Evolutionary conservation across 805 yeast species (phyloP).

Genomic region (Candida easanensis): DNA sequence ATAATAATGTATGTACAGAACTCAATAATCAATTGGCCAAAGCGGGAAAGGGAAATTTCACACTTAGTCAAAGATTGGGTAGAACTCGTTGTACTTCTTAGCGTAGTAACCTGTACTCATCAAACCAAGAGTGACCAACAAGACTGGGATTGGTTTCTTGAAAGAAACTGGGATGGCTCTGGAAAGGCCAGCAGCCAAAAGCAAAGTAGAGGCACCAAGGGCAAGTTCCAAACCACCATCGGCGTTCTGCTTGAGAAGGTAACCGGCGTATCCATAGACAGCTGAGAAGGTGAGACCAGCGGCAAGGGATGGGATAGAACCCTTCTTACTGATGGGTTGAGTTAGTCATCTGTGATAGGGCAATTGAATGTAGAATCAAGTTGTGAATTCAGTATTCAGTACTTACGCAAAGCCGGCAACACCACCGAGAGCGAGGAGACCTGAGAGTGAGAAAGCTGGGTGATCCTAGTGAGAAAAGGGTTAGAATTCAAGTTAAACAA

Average conservation of each 20-base stretch:
- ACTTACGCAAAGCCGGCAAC: slow-evolving; percentile 58
- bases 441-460: slow-evolving; percentile 71
- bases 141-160: slow-evolving; percentile 73
- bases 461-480: slow-evolving; percentile 54
- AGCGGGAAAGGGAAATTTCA: too few species aligned
- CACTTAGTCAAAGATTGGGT: slow-evolving; percentile 30
- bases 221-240: slow-evolving; percentile 84
- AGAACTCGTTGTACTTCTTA: slow-evolving; percentile 73
- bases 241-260: slow-evolving; percentile 66
- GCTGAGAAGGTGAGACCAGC: slow-evolving; percentile 69
- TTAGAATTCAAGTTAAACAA: too few species aligned
- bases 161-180: slow-evolving; percentile 60
- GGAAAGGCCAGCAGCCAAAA: slow-evolving; percentile 69
- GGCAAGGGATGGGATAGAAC: slow-evolving; percentile 74
- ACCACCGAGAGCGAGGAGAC: slow-evolving; percentile 69
- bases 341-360: too few species aligned
- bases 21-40: too few species aligned
- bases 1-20: not conserved
- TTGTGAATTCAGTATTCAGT: too few species aligned
- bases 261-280: slow-evolving; percentile 68
- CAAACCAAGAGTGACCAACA: slow-evolving; percentile 61
- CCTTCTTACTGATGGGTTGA: slow-evolving; percentile 27
- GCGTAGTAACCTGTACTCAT: slow-evolving; percentile 65
- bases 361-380: too few species aligned
- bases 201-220: slow-evolving; percentile 61